A percentile compares a stretch with the other conserved stretches of the same genome.
Evolutionary conservation across 495 filamentous ascomycete species (phyloP).

Genomic region (Podospora sp.): DNA sequence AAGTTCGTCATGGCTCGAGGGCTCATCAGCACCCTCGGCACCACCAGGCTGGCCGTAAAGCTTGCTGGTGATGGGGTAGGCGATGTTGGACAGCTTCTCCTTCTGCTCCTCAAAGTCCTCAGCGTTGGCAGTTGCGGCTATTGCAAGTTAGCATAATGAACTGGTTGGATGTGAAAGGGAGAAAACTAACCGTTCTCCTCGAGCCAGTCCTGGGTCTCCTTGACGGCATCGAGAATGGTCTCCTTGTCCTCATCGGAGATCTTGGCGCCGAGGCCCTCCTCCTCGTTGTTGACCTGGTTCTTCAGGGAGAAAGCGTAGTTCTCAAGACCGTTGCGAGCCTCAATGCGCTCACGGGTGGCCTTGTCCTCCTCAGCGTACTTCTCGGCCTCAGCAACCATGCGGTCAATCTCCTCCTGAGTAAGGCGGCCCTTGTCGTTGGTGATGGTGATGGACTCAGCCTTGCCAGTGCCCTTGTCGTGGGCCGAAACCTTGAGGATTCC

Average conservation of each 20-base stretch:
- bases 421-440: slow-evolving; percentile 98
- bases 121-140: slow-evolving; percentile 72
- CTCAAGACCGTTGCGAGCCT: slow-evolving; percentile 93
- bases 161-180: not conserved
- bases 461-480: slow-evolving; percentile 95
- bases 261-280: slow-evolving; percentile 93
- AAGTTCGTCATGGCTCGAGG: slow-evolving; percentile 83
- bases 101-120: slow-evolving; percentile 99
- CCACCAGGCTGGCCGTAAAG: slow-evolving; percentile 70
- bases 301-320: slow-evolving; percentile 97
- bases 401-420: slow-evolving; percentile 94
- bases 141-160: slow-evolving; percentile 26
- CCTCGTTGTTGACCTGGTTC: slow-evolving; percentile 98
- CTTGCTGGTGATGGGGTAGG: slow-evolving; percentile 99
- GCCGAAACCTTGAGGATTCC: slow-evolving; percentile 96
- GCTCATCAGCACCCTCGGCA: slow-evolving; percentile 73
- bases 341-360: slow-evolving; percentile 90
- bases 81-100: slow-evolving; percentile 95
- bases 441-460: slow-evolving; percentile 94
- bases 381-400: slow-evolving; percentile 96
- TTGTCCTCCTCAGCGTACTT: slow-evolving; percentile 99
- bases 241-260: slow-evolving; percentile 99
- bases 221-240: slow-evolving; percentile 91
- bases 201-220: slow-evolving; percentile 96
- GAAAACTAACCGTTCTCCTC: slow-evolving; percentile 71